Evolutionary conservation across 2,329 filamentous ascomycete genomes (phyloP).

Genomic region (Ascochyta clinopodiicola): DNA sequence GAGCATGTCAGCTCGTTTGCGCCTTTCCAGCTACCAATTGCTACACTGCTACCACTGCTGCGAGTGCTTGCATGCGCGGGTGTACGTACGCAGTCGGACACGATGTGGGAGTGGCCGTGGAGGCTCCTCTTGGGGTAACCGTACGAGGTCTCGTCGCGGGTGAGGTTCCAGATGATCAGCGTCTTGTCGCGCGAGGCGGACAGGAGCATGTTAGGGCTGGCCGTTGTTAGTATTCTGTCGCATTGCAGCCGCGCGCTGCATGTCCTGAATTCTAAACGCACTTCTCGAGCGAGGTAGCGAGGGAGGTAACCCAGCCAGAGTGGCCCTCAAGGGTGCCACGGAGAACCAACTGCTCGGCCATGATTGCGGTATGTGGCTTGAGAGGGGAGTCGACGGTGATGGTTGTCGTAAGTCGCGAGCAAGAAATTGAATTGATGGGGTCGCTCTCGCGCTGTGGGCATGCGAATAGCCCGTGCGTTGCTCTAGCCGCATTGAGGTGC

Average conservation of each 20-base stretch:
- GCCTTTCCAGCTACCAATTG: conserved; percentile 24
- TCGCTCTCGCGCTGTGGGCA: conserved; percentile 12
- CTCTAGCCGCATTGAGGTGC: conserved; percentile 2
- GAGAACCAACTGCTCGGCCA: conserved; percentile 94
- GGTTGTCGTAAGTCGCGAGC: conserved; percentile 34
- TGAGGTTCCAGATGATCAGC: conserved; percentile 99
- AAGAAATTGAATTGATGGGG: conserved; percentile 17
- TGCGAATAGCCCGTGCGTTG: not conserved
- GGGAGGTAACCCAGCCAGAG: conserved; percentile 98
- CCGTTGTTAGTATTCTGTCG: conserved; percentile 39
- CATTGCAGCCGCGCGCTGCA: conserved; percentile 19
- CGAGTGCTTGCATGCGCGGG: conserved; percentile 31
- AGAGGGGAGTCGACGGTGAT: conserved; percentile 40
- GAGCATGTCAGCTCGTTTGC: conserved; percentile 42
- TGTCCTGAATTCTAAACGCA: conserved; percentile 48
- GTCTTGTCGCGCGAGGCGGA: conserved; percentile 98
- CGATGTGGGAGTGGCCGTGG: conserved; percentile 99
- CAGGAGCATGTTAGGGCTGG: conserved; percentile 98
- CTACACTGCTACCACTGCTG: conserved; percentile 3
- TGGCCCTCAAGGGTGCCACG: conserved; percentile 98
- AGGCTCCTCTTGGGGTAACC: conserved; percentile 99
- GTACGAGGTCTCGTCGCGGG: conserved; percentile 97
- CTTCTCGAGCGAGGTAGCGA: conserved; percentile 99
- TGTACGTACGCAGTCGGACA: conserved; percentile 96
- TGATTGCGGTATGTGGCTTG: conserved; percentile 56